Evolutionary conservation across 2,329 filamentous ascomycete genomes (phyloP).

Genomic region (Xylariaceae sp.): DNA sequence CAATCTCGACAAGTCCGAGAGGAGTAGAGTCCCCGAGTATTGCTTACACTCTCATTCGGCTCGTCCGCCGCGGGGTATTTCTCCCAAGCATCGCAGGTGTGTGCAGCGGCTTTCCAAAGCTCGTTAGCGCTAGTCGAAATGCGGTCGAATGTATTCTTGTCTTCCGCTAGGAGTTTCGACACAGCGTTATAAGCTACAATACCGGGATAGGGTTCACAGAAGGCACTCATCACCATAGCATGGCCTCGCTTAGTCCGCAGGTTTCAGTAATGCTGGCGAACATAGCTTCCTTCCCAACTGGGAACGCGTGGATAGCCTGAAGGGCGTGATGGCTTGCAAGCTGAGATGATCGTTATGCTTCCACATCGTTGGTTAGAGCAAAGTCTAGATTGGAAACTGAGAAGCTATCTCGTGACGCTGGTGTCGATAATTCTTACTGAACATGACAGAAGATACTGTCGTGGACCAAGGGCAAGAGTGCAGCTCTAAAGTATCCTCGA

Average conservation of each 20-base stretch:
- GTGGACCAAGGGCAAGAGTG: conserved; percentile 15
- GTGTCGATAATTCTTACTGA: too few relatives aligned
- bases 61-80: conserved; percentile 16
- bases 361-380: not conserved
- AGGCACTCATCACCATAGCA: conserved; percentile 11
- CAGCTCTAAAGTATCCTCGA: conserved; percentile 18
- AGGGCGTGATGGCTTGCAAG: conserved; percentile 19
- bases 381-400: too few relatives aligned
- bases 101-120: conserved; percentile 15
- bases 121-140: conserved; percentile 13
- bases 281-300: conserved; percentile 12
- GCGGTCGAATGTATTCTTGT: conserved; percentile 15
- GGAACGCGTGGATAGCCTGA: conserved; percentile 19
- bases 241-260: conserved; percentile 12
- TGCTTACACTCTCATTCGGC: conserved; percentile 15
- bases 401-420: too few relatives aligned
- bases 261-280: conserved; percentile 15
- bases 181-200: conserved; percentile 14
- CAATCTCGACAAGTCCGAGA: not conserved
- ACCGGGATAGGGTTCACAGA: conserved; percentile 12
- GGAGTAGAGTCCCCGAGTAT: not conserved
- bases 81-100: conserved; percentile 12
- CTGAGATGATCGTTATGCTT: conserved; percentile 18
- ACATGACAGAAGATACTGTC: conserved; percentile 17
- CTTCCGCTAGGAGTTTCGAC: conserved; percentile 18